These are phyloP conservation scores for Neofusicoccum umdonicola DNA, from an alignment of 2,329 filamentous ascomycete species.

Conservation along the genomic window DNA sequence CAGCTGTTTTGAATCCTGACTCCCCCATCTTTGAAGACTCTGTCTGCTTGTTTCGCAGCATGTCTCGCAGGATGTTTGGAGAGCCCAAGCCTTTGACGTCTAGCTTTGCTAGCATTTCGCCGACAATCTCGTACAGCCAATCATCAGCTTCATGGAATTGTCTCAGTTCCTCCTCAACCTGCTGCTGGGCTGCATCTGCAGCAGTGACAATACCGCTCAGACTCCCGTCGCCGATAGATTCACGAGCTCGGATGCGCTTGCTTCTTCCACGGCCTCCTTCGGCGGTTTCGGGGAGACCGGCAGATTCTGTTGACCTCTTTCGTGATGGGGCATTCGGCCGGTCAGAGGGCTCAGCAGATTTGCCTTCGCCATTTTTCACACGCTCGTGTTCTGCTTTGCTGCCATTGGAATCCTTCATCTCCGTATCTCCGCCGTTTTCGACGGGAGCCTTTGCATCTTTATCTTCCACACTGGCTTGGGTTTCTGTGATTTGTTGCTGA, in stretches of 20 bases:
- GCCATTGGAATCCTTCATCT: slow-evolving; percentile 23
- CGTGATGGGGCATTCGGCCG: slow-evolving; percentile 44
- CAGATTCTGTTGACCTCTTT: slow-evolving; percentile 61
- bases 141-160: slow-evolving; percentile 56
- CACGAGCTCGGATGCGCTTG: slow-evolving; percentile 60
- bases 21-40: not conserved
- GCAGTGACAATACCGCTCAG: slow-evolving; percentile 46
- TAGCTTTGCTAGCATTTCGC: slow-evolving; percentile 52
- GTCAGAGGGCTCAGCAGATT: slow-evolving; percentile 25
- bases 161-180: slow-evolving; percentile 56
- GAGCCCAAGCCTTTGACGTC: slow-evolving; percentile 47
- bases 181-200: slow-evolving; percentile 51
- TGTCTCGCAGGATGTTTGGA: slow-evolving; percentile 36
- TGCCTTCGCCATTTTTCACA: not conserved
- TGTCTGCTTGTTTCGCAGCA: slow-evolving; percentile 25
- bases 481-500: not conserved
- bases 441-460: not conserved
- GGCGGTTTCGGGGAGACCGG: slow-evolving; percentile 56
- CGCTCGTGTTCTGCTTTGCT: not conserved
- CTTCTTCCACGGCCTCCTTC: slow-evolving; percentile 59
- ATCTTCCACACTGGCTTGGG: not conserved
- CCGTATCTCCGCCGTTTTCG: slow-evolving; percentile 22
- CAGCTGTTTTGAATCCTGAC: slow-evolving; percentile 27
- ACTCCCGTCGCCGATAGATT: slow-evolving; percentile 51
- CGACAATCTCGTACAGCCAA: slow-evolving; percentile 55